These are phyloP conservation scores for Aspergillus nanangensis DNA, from an alignment of 495 filamentous ascomycete species.

Conservation along the genomic window DNA sequence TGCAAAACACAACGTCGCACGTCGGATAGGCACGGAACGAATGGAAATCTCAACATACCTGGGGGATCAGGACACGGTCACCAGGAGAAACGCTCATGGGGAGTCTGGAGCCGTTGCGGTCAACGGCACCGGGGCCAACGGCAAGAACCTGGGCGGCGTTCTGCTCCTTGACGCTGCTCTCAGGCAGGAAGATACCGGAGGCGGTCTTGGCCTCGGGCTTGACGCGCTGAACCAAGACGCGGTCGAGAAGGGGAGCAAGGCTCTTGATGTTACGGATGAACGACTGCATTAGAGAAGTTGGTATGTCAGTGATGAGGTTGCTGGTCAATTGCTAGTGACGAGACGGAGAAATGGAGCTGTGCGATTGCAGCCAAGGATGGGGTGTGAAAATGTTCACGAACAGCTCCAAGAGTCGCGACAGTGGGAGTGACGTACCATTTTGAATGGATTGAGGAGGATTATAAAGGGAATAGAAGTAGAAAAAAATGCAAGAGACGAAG, in stretches of 20 bases:
- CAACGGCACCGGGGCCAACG: slow-evolving; percentile 81
- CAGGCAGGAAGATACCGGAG: slow-evolving; percentile 93
- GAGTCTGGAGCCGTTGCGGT: slow-evolving; percentile 83
- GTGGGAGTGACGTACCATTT: slow-evolving; percentile 24
- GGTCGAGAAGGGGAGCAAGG: slow-evolving; percentile 95
- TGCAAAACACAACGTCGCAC: slow-evolving; percentile 4
- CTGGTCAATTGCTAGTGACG: not conserved
- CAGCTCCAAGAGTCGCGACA: not conserved
- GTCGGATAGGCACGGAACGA: slow-evolving; percentile 4
- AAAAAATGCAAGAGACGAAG: slow-evolving; percentile 13
- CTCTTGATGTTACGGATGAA: slow-evolving; percentile 93
- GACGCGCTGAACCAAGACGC: slow-evolving; percentile 95
- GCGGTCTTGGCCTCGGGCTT: slow-evolving; percentile 97
- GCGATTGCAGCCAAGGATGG: not conserved
- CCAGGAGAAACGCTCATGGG: slow-evolving; percentile 74
- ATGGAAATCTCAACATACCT: slow-evolving; percentile 63
- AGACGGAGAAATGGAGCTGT: not conserved
- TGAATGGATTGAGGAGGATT: slow-evolving; percentile 13
- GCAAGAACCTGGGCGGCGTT: slow-evolving; percentile 96
- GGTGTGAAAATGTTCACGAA: not conserved
- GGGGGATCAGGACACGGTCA: slow-evolving; percentile 94
- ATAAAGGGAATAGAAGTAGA: slow-evolving; percentile 6
- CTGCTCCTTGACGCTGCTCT: slow-evolving; percentile 95
- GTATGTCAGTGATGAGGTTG: slow-evolving; percentile 4
- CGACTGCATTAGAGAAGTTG: slow-evolving; percentile 26